Conservation (phyloP, 2,329 filamentous ascomycete species). For the Pseudogymnoascus sp. region DNA sequence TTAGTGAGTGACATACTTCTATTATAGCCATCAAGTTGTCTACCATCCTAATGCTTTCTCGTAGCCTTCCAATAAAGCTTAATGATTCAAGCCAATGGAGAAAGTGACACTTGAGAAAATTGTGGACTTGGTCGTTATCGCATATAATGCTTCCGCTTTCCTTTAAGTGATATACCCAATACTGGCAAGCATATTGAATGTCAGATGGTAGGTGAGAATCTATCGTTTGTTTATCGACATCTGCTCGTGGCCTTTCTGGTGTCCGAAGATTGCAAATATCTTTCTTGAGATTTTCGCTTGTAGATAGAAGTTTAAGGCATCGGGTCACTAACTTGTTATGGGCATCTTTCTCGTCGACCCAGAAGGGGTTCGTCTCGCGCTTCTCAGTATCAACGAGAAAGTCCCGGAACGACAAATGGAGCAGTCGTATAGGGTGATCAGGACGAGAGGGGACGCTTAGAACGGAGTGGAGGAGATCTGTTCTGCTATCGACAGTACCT, state of each 20-base stretch:
- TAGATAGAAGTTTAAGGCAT: constrained; percentile 29
- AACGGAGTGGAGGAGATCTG: constrained; percentile 21
- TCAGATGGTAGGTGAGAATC: constrained; percentile 14
- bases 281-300: constrained; percentile 18
- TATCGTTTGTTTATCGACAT: constrained; percentile 13
- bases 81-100: constrained; percentile 15
- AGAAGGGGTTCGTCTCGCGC: constrained; percentile 17
- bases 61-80: constrained; percentile 12
- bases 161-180: constrained; percentile 22
- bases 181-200: constrained; percentile 21
- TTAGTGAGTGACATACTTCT: constrained; percentile 6
- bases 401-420: constrained; percentile 26
- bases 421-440: constrained; percentile 17
- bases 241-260: constrained; percentile 16
- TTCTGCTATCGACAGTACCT: constrained; percentile 12
- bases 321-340: constrained; percentile 22
- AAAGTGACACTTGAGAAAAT: constrained; percentile 14
- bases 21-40: constrained; percentile 10
- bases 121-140: neutral
- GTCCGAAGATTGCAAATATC: constrained; percentile 26
- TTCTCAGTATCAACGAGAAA: constrained; percentile 20
- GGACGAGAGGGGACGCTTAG: constrained; percentile 17
- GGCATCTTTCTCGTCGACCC: no score
- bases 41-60: constrained; percentile 14
- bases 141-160: neutral